Evolutionary conservation across 2,329 filamentous ascomycete species (phyloP).

Genomic region (Aspergillus sp.): DNA sequence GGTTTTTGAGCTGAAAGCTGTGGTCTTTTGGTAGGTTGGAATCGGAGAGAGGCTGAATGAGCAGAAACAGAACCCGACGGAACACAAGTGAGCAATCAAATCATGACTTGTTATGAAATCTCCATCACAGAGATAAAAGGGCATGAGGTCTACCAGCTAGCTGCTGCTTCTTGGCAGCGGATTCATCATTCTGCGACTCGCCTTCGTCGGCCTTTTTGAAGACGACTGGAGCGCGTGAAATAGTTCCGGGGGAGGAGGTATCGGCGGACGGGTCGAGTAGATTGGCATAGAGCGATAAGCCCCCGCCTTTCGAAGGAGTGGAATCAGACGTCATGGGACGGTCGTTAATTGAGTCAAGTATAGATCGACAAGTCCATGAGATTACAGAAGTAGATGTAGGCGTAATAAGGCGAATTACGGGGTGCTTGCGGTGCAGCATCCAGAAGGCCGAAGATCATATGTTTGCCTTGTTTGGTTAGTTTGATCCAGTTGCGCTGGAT

Average conservation of each 20-base stretch:
- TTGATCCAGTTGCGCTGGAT: background rate
- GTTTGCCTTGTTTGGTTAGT: constrained; percentile 11
- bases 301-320: constrained; percentile 31
- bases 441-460: background rate
- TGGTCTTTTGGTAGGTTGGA: constrained; percentile 80
- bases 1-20: constrained; percentile 58
- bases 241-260: constrained; percentile 52
- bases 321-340: constrained; percentile 26
- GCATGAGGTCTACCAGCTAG: constrained; percentile 54
- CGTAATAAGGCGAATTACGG: too few species aligned
- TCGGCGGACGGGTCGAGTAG: constrained; percentile 57
- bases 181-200: constrained; percentile 45
- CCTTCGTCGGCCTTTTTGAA: constrained; percentile 57
- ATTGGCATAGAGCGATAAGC: constrained; percentile 78
- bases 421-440: too few species aligned
- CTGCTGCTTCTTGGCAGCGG: constrained; percentile 59
- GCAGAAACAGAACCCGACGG: constrained; percentile 14
- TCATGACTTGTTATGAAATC: constrained; percentile 3
- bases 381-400: constrained; percentile 4
- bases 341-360: background rate
- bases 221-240: constrained; percentile 69
- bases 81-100: constrained; percentile 46
- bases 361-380: background rate
- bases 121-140: constrained; percentile 17
- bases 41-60: constrained; percentile 62